Percentiles rank a stretch among this genome's conserved stretches.
Conservation (phyloP, 2,329 filamentous ascomycete species). For the Aspergillus viridinutans region DNA sequence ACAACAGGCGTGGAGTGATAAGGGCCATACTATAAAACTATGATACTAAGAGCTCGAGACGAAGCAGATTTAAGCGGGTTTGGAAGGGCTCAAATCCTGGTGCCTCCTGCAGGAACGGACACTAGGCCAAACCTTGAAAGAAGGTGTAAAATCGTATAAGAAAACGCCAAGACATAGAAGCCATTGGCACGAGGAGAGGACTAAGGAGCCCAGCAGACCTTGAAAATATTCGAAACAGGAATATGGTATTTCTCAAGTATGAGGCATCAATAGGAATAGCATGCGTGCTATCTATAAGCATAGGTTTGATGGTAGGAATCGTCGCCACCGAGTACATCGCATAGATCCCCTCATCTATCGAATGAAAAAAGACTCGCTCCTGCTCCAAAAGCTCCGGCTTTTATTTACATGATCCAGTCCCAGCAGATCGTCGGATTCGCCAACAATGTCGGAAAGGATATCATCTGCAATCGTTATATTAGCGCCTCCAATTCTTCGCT, state of each 20-base stretch:
- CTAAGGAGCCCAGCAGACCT: background rate
- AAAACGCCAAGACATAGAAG: background rate
- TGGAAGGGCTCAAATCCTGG: background rate
- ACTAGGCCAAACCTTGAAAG: background rate
- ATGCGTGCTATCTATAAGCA: conserved; percentile 5
- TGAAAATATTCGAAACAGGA: too few relatives aligned
- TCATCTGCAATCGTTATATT: conserved; percentile 34
- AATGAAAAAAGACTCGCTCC: conserved; percentile 62
- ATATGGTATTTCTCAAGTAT: background rate
- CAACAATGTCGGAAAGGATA: conserved; percentile 55
- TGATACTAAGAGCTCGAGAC: background rate
- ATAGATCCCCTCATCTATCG: conserved; percentile 37
- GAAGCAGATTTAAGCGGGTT: too few relatives aligned
- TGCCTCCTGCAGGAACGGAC: background rate
- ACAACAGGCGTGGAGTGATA: background rate
- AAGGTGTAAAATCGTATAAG: background rate
- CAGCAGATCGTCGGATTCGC: conserved; percentile 75
- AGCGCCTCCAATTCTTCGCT: conserved; percentile 4
- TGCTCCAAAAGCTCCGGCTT: conserved; percentile 55
- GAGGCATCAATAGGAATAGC: background rate
- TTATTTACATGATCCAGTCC: conserved; percentile 62
- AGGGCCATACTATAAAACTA: background rate
- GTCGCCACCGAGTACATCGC: background rate
- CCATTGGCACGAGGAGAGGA: background rate
- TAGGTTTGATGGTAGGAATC: conserved; percentile 3